Base-by-base conservation (phyloP, 1,284 basidiomycete genomes). In the Ustilago crameri region DNA sequence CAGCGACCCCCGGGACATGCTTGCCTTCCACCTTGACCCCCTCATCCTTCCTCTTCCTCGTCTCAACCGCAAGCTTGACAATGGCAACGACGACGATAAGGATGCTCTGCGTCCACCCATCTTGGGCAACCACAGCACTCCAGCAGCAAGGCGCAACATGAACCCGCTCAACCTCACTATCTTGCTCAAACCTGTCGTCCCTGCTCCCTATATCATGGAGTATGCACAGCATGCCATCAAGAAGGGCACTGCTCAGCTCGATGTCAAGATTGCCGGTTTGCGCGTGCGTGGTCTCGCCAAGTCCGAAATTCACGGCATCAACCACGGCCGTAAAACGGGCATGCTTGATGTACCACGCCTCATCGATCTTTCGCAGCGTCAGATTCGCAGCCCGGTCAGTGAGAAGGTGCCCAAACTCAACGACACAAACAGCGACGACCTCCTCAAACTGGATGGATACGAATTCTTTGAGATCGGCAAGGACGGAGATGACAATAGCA, bases 401-500 rank as follows among this genome's bases (percentile, higher is more conserved):
- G 68, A 80, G 50, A 53, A 66, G 40, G 54, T 75, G 53, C 75
- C 75, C 18, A 67, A 73, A 56, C 41, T 73, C 22, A 63, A 73
- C 23, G 52, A 58, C 40, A 77, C 70, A 22, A 57, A 73, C 48
- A 60, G 59, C 7, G 68, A 64, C n/a, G 63, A 62, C 15, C 44
- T 80, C 38, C 54, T 74, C 35, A 60, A 75, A 41, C 61, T 80
- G n/a, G 76, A 79, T 23, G 62, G 58, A 24, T 80, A 77, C 63
- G 78, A 80, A 47, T 80, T 80, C 50, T 78, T 77, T 52, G 76
- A 80, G 47, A 64, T 79, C 44, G 74, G 74, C 18, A 53, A 72
- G 24, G 60, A 62, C 22, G 58, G 51, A 23, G 55, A 51, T 17
- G 38, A 40, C 45, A 27, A 26, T 20, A 50, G 45, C 14, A 56